Base-by-base conservation (phyloP, 805 yeast species). In the Komagataella pastoris region DNA sequence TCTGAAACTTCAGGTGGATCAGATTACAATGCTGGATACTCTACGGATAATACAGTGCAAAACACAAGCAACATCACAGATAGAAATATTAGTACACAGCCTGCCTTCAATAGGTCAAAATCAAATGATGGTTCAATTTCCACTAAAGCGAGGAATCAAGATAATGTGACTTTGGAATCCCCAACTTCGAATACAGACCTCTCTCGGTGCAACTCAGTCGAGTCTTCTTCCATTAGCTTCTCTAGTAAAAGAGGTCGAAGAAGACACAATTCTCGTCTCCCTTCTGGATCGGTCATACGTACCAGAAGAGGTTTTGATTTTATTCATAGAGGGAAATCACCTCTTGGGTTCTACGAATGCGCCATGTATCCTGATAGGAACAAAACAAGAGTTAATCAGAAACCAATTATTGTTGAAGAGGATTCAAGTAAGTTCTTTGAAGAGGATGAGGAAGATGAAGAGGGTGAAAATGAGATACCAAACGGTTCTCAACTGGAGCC, bases 1-100 rank as follows among this genome's bases (percentile, higher is more conserved):
- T 78, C 83, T 0, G 83, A 78, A 52, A 70, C 74, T 46, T 76
- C 82, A 0, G 74, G 76, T 50, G 70, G 69, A 0, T 66, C 72
- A 2, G 70, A 67, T 0, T 65, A 66, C 53, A 59, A 60, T 24
- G 65, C 71, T 1, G 66, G 70, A 3, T 66, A 65, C 52, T 67
- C 71, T 2, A 65, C 71, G 0, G 71, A 67, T 47, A 59, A 47
- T 14, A 45, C 19, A 36, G 23, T 40, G 3, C 47, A 30, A n/a
- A 30, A 24, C 24, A 23, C 17, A 47, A 47, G 48, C 7, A 51
- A 17, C 19, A 43, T 48, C 4, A 14, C 46, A 18, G 24, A 46
- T 21, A 24, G 47, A 12, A 50, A 54, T 6, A 48, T 50, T 10
- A 47, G 48, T 17, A 30, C 48, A 17, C 47, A 64, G 19, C 70